phyloP scores from a whole-genome alignment of 2,329 filamentous ascomycete genomes.

The Fusarium sp. region DNA sequence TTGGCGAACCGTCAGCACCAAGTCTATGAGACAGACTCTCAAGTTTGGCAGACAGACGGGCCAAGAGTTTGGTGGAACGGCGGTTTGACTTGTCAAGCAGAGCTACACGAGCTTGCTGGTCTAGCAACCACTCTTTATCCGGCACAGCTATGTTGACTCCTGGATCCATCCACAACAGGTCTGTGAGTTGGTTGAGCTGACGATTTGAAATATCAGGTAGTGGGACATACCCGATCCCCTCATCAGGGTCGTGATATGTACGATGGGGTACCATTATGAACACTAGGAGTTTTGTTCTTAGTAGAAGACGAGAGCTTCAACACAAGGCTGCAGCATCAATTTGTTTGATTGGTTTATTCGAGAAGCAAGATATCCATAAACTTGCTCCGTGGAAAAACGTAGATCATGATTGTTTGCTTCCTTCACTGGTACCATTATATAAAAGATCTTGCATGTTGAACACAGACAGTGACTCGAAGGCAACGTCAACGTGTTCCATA shows the following conservation, averaged over 20 bases:
- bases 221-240: not conserved
- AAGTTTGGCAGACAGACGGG: conserved; percentile 47
- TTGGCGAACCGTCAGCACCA: conserved; percentile 33
- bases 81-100: conserved; percentile 39
- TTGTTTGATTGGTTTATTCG: not conserved
- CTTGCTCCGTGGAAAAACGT: not conserved
- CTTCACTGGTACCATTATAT: conserved; percentile 11
- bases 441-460: not conserved
- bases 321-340: not conserved
- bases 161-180: conserved; percentile 50
- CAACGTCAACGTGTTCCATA: not conserved
- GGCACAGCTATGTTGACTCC: conserved; percentile 36
- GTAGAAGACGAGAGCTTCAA: not conserved
- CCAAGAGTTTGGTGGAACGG: conserved; percentile 43
- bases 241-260: not conserved
- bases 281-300: not conserved
- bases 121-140: conserved; percentile 48
- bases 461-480: not conserved
- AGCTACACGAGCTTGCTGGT: conserved; percentile 44
- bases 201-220: conserved; percentile 30
- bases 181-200: conserved; percentile 47
- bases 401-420: not conserved
- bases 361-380: not conserved
- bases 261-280: conserved; percentile 11
- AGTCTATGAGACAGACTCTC: conserved; percentile 16